Evolutionary conservation across 2,329 filamentous ascomycete genomes (phyloP), one percentile per base, ranked within the genome.

Genomic region (Phialophora chinensis): DNA sequence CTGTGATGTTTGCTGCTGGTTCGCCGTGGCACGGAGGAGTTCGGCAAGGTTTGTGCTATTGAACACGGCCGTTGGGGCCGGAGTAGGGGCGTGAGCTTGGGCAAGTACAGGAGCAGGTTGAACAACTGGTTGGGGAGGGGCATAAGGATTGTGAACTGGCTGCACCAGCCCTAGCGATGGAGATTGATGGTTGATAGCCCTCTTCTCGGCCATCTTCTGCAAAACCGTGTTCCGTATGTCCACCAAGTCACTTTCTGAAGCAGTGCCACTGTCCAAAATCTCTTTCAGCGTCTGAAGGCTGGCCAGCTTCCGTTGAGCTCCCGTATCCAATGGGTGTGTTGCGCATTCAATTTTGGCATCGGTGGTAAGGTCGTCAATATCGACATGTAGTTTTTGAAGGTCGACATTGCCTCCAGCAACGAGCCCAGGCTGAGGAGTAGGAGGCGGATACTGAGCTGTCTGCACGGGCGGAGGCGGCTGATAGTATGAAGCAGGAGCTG

Each of bases 311-410:
- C 72, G 66, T 55, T 68, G 65, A 42, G 71, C 67, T 4, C 57
- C 67, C 38, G 65, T 62, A 62, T 73, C 70, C 67, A 72, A 70
- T 4, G 71, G 71, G 60, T 73, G 71, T n/a, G 69, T 73, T 23
- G 70, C 69, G 49, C 71, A 73, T 60, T 70, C 71, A 38, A 72
- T 73, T 49, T 72, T 72, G 11, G 72, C 71, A 61, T 72, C 72
- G 3, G 69, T 71, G 1, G 69, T 73, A 3, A 73, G 68, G 52
- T 73, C 68, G 52, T 73, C 72, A 44, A 73, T 88, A 80, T 97
- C 93, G 81, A 86, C 87, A 80, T 91, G 92, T 78, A 98, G 84
- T 75, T 88, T 86, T 75, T 91, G 89, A 82, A 91, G 82, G 80
- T 87, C 79, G 60, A 81, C 75, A 49, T 65, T 56, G 78, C 77